Evolutionary conservation across 2,329 filamentous ascomycete genomes (phyloP).

Genomic region (Aschersonia sp.): DNA sequence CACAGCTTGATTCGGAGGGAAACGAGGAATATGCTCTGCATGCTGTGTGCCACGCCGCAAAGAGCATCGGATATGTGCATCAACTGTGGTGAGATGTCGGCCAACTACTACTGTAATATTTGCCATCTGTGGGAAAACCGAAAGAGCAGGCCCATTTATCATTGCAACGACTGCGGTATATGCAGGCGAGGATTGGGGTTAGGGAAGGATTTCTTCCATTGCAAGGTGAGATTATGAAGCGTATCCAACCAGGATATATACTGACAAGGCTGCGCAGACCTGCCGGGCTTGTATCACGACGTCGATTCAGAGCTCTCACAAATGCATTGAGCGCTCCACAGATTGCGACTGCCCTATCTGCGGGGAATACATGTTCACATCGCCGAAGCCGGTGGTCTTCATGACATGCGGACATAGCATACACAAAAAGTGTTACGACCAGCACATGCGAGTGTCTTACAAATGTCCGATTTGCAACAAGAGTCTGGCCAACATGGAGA

Average conservation of each 20-base stretch:
- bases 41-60: conserved; percentile 82
- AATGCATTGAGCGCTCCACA: conserved; percentile 85
- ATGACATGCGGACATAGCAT: conserved; percentile 96
- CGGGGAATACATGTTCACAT: conserved; percentile 92
- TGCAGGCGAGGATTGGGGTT: conserved; percentile 82
- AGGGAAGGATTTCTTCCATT: conserved; percentile 95
- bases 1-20: conserved; percentile 67
- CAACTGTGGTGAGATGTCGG: conserved; percentile 61
- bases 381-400: conserved; percentile 75
- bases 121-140: conserved; percentile 98
- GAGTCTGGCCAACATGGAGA: conserved; percentile 94
- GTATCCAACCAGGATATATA: neutral
- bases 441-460: conserved; percentile 82
- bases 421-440: conserved; percentile 75
- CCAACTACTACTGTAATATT: conserved; percentile 83
- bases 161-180: conserved; percentile 91
- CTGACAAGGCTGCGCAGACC: conserved; percentile 33
- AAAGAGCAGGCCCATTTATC: conserved; percentile 80
- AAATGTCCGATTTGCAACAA: conserved; percentile 95
- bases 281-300: conserved; percentile 94
- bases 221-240: conserved; percentile 53
- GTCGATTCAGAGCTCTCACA: conserved; percentile 69
- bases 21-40: conserved; percentile 94
- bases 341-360: conserved; percentile 97
- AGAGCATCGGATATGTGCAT: conserved; percentile 64